A percentile compares a stretch with the other conserved stretches of the same genome.
phyloP scores from a whole-genome alignment of 2,329 filamentous ascomycete species.

The Diaporthe batatas region DNA sequence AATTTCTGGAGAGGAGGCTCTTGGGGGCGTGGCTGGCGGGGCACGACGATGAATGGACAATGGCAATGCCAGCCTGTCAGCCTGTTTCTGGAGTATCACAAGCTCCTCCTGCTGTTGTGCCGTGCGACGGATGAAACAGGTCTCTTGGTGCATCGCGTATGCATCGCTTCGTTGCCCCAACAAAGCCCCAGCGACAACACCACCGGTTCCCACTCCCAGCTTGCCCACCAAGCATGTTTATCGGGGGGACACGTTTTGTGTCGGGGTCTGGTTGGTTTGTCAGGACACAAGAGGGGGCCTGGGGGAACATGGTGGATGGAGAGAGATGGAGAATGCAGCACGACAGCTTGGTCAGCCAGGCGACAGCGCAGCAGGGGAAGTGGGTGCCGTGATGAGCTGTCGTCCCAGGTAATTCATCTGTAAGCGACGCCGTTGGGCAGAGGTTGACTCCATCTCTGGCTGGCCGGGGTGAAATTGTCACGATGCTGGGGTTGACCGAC shows the following conservation, averaged over 20 bases:
- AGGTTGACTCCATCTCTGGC: neutral
- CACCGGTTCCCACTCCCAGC: neutral
- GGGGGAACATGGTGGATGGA: neutral
- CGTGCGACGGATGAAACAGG: slow-evolving; percentile 35
- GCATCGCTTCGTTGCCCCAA: neutral
- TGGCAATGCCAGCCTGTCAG: slow-evolving; percentile 8
- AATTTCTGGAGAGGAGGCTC: slow-evolving; percentile 23
- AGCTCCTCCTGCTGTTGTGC: slow-evolving; percentile 1
- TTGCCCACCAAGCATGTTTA: slow-evolving; percentile 1
- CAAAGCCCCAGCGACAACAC: slow-evolving; percentile 2
- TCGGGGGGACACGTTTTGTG: slow-evolving; percentile 13
- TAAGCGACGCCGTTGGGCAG: neutral
- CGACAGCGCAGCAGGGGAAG: slow-evolving; percentile 28
- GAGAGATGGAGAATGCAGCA: neutral
- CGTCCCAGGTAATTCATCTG: neutral
- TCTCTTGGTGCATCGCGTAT: slow-evolving; percentile 1
- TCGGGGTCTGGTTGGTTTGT: slow-evolving; percentile 19
- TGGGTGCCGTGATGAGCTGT: slow-evolving; percentile 28
- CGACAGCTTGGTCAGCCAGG: neutral
- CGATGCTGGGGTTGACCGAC: neutral
- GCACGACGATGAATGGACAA: too few species aligned
- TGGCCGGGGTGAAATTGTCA: neutral
- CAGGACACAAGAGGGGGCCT: neutral
- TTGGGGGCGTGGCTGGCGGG: slow-evolving; percentile 25
- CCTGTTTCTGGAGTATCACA: slow-evolving; percentile 12